Conservation (phyloP, 208 protist genomes). For the Leishmania arabica region DNA sequence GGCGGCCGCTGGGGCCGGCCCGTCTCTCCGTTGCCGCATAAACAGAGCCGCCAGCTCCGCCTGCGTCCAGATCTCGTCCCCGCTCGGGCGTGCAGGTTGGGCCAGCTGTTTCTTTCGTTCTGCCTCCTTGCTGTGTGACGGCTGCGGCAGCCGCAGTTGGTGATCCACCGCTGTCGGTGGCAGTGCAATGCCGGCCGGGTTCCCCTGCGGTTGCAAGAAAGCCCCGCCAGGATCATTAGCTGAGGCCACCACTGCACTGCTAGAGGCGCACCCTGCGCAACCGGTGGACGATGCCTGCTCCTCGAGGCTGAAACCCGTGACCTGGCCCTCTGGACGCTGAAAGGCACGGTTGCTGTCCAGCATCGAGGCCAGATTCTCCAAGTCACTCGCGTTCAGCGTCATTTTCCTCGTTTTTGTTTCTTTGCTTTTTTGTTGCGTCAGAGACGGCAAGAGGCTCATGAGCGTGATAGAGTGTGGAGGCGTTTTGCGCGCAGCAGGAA, state of each 20-base stretch:
- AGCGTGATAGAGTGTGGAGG: too few species aligned
- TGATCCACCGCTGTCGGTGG: slow-evolving; percentile 79
- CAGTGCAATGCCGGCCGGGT: slow-evolving; percentile 58
- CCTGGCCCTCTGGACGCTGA: slow-evolving; percentile 63
- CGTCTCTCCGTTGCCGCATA: slow-evolving; percentile 14
- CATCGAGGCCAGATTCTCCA: slow-evolving; percentile 63
- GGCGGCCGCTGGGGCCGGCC: slow-evolving; percentile 19
- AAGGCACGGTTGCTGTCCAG: slow-evolving; percentile 78
- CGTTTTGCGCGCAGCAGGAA: not conserved
- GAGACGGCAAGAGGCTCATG: not conserved
- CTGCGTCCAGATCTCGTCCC: slow-evolving; percentile 86
- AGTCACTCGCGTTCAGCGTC: slow-evolving; percentile 47
- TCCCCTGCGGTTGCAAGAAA: not conserved
- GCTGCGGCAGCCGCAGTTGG: slow-evolving; percentile 69
- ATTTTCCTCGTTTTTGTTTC: not conserved
- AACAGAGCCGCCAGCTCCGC: slow-evolving; percentile 59
- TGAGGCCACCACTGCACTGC: slow-evolving; percentile 6
- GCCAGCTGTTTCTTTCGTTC: slow-evolving; percentile 23
- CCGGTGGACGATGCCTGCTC: slow-evolving; percentile 2
- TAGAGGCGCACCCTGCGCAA: not conserved
- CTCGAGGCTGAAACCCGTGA: slow-evolving; percentile 73
- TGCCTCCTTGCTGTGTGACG: slow-evolving; percentile 63
- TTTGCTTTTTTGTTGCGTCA: too few species aligned
- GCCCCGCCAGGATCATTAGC: not conserved
- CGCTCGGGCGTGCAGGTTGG: slow-evolving; percentile 33